Conservation (phyloP, 75 land plant genomes). For the Ceratopteris richardii region DNA sequence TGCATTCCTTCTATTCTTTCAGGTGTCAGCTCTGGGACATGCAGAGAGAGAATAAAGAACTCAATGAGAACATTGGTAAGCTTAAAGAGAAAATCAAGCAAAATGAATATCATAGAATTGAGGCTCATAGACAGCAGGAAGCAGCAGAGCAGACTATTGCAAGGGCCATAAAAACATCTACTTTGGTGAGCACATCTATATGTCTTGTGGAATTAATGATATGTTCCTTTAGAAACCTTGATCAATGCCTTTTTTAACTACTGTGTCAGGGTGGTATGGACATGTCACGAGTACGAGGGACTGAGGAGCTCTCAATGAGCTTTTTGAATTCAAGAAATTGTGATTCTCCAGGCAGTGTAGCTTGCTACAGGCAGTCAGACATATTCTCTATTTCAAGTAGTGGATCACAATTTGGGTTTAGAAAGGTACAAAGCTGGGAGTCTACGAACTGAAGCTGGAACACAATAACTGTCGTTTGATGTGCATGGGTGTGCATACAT, state of each 20-base stretch:
- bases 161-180: conserved; percentile 39
- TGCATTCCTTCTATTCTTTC: conserved; percentile 9
- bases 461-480: too few species aligned
- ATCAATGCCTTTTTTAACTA: too few species aligned
- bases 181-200: conserved; percentile 25
- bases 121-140: conserved; percentile 58
- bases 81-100: conserved; percentile 62
- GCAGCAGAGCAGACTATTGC: conserved; percentile 59
- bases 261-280: conserved; percentile 9
- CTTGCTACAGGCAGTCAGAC: too few species aligned
- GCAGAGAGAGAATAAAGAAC: conserved; percentile 65
- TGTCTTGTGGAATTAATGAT: too few species aligned
- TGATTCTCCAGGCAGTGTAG: not conserved
- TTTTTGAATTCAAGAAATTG: conserved; percentile 1
- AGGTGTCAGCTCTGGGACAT: conserved; percentile 77
- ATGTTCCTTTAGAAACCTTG: too few species aligned
- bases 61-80: conserved; percentile 80
- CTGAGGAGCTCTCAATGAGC: conserved; percentile 9
- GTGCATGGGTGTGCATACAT: too few species aligned
- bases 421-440: too few species aligned
- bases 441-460: too few species aligned
- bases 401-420: not conserved
- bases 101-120: conserved; percentile 65
- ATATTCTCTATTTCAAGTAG: too few species aligned
- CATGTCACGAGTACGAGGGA: conserved; percentile 1